These are phyloP conservation scores for Odontarrhena argentea DNA, from an alignment of 345 rosid genomes.

Conservation along the genomic window DNA sequence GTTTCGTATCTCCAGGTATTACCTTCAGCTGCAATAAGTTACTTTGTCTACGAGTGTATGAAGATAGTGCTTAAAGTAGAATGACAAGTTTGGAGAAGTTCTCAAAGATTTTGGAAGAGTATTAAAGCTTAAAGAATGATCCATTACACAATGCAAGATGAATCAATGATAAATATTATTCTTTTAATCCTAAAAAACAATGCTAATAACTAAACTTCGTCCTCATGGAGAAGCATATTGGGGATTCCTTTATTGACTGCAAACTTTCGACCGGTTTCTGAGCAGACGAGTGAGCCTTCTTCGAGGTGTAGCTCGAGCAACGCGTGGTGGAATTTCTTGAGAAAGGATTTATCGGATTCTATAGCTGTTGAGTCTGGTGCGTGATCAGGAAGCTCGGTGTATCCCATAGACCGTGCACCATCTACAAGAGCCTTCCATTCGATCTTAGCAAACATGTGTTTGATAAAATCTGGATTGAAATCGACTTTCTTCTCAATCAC, in stretches of 20 bases:
- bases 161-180: constrained; percentile 1
- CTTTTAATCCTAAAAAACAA: background rate
- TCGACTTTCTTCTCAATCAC: constrained; percentile 63
- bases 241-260: constrained; percentile 75
- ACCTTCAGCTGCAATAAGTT: constrained; percentile 93
- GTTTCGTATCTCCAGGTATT: constrained; percentile 59
- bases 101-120: constrained; percentile 11
- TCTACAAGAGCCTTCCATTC: constrained; percentile 73
- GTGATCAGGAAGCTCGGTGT: constrained; percentile 58
- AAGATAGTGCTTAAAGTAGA: constrained; percentile 89
- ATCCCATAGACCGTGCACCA: constrained; percentile 68
- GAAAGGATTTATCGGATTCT: constrained; percentile 57
- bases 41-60: constrained; percentile 80
- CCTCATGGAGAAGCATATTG: constrained; percentile 85
- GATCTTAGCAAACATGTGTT: constrained; percentile 63
- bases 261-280: constrained; percentile 65
- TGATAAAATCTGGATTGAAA: constrained; percentile 69
- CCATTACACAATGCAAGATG: background rate
- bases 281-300: constrained; percentile 80
- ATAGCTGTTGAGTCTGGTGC: constrained; percentile 52
- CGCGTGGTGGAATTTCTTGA: constrained; percentile 70
- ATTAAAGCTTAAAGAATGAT: constrained; percentile 11
- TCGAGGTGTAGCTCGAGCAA: constrained; percentile 79
- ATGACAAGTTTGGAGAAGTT: constrained; percentile 27
- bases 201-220: constrained; percentile 53